Evolutionary conservation across 176 grass and related monocot species (phyloP).

Genomic region (Ensete glaucum): DNA sequence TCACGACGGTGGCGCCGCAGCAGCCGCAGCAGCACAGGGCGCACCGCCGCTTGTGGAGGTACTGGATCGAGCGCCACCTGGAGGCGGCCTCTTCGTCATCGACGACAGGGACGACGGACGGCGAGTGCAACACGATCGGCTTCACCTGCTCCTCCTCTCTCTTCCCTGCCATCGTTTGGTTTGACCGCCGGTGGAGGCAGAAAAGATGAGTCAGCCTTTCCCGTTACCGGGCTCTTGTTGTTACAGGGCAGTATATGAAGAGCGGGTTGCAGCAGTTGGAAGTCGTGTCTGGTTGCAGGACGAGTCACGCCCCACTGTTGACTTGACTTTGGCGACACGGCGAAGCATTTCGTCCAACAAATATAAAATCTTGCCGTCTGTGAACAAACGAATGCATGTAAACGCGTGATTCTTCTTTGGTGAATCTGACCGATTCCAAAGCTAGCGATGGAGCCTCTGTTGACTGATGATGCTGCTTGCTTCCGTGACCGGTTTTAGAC

Average conservation of each 20-base stretch:
- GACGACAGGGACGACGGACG: not conserved
- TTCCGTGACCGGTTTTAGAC: too few species aligned
- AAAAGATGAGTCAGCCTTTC: too few species aligned
- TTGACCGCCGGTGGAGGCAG: not conserved
- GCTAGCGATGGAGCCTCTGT: too few species aligned
- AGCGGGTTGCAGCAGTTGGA: not conserved
- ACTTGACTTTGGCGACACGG: too few species aligned
- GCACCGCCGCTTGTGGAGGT: conserved; percentile 1
- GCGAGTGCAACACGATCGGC: not conserved
- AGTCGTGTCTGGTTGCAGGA: too few species aligned
- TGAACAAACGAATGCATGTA: too few species aligned
- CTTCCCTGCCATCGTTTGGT: not conserved
- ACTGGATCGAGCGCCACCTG: not conserved
- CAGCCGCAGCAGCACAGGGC: conserved; percentile 28
- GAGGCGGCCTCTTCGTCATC: not conserved
- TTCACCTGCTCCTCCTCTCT: not conserved
- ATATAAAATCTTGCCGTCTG: too few species aligned
- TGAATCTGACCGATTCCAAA: too few species aligned
- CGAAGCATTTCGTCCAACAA: too few species aligned
- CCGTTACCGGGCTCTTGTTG: not conserved
- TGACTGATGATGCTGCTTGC: too few species aligned
- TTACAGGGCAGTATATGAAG: not conserved
- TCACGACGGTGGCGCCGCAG: conserved; percentile 7
- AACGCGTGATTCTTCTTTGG: too few species aligned
- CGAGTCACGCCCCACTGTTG: too few species aligned